Evolutionary conservation across 768 basidiomycete species (phyloP).

Genomic region (Tylopilus sp.): DNA sequence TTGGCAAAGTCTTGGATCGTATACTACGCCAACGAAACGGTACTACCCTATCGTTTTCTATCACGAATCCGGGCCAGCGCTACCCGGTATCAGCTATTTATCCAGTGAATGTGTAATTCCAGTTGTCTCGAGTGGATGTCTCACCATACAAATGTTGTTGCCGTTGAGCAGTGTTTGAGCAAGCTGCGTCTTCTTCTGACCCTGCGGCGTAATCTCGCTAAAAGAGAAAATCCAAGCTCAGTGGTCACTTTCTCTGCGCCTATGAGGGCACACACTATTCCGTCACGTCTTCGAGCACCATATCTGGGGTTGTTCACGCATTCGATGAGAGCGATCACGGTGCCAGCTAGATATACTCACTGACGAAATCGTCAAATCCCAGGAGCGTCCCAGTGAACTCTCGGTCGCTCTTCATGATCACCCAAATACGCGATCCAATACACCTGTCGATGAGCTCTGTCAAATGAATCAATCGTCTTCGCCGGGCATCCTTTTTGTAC

Average conservation of each 20-base stretch:
- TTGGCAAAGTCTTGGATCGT: constrained; percentile 27
- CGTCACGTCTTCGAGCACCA: constrained; percentile 94
- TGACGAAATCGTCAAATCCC: constrained; percentile 99
- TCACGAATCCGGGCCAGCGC: constrained; percentile 56
- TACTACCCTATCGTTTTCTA: neutral
- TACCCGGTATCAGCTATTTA: constrained; percentile 63
- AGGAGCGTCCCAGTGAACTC: constrained; percentile 95
- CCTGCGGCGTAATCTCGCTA: constrained; percentile 85
- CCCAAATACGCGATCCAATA: constrained; percentile 96
- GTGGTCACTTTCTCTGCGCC: neutral
- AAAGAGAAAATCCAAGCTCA: neutral
- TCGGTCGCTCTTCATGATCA: constrained; percentile 96
- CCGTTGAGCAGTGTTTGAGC: constrained; percentile 90
- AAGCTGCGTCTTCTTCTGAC: constrained; percentile 75
- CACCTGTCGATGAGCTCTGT: constrained; percentile 95
- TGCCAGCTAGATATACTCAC: constrained; percentile 53
- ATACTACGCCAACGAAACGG: too few species aligned
- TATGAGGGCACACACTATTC: constrained; percentile 69
- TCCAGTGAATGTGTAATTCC: constrained; percentile 2
- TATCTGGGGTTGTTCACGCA: constrained; percentile 46
- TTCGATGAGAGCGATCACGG: neutral
- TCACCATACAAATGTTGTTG: constrained; percentile 95
- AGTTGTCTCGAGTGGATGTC: constrained; percentile 21
- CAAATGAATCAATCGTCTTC: neutral
- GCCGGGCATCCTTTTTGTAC: neutral